Evolutionary conservation across 2,329 filamentous ascomycete species (phyloP).

Genomic region (Aureobasidium zeae): DNA sequence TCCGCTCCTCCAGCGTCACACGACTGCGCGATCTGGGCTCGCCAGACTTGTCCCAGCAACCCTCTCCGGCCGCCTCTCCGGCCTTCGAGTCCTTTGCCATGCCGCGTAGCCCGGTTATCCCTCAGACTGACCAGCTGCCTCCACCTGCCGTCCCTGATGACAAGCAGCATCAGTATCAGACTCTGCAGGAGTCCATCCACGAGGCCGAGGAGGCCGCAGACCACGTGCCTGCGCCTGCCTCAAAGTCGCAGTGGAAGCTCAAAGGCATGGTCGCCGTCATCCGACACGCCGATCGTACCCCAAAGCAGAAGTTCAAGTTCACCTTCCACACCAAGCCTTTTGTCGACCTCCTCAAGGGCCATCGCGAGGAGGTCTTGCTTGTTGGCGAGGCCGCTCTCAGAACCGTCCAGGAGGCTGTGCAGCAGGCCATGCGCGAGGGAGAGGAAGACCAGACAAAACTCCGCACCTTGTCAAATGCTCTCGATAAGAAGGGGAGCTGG

Average conservation of each 20-base stretch:
- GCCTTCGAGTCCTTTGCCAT: slow-evolving; percentile 30
- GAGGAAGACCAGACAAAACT: slow-evolving; percentile 82
- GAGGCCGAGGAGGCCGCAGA: slow-evolving; percentile 14
- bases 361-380: slow-evolving; percentile 90
- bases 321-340: slow-evolving; percentile 97
- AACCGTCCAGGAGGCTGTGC: slow-evolving; percentile 83
- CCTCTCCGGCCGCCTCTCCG: slow-evolving; percentile 36
- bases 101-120: slow-evolving; percentile 17
- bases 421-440: slow-evolving; percentile 65
- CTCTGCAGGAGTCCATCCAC: slow-evolving; percentile 14
- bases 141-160: slow-evolving; percentile 24
- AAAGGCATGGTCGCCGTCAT: slow-evolving; percentile 97
- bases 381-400: slow-evolving; percentile 83
- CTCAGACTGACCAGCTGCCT: slow-evolving; percentile 22
- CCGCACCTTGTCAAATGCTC: slow-evolving; percentile 71
- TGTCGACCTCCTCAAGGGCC: slow-evolving; percentile 85
- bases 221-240: slow-evolving; percentile 40
- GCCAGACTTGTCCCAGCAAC: slow-evolving; percentile 35
- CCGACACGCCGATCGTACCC: slow-evolving; percentile 89
- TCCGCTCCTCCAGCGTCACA: slow-evolving; percentile 57
- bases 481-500: slow-evolving; percentile 89
- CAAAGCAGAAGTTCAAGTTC: slow-evolving; percentile 99
- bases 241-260: slow-evolving; percentile 93
- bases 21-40: slow-evolving; percentile 43
- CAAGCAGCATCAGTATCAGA: slow-evolving; percentile 16